phyloP scores from a whole-genome alignment of 441 rosid species.

The Theobroma grandiflorum region DNA sequence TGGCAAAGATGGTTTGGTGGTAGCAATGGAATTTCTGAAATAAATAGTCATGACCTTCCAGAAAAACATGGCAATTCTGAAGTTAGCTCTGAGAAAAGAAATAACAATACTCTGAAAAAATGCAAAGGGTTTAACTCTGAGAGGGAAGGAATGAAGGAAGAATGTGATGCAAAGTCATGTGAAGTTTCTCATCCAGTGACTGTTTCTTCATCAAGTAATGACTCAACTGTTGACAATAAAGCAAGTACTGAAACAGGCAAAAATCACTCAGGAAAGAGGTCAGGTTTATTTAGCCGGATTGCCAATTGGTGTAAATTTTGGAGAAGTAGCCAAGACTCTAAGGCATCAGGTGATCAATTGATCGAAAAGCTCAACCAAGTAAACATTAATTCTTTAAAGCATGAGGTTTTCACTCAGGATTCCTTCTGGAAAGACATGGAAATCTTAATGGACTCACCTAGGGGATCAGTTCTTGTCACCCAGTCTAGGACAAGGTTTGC shows the following conservation, averaged over 20 bases:
- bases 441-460: conserved; percentile 56
- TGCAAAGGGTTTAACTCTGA: conserved; percentile 26
- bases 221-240: conserved; percentile 36
- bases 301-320: conserved; percentile 45
- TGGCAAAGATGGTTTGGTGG: conserved; percentile 54
- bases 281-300: conserved; percentile 44
- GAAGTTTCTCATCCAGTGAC: conserved; percentile 27
- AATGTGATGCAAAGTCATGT: background rate
- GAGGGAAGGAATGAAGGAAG: conserved; percentile 20
- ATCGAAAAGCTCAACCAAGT: conserved; percentile 34
- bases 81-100: conserved; percentile 33
- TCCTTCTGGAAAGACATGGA: conserved; percentile 69
- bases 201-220: conserved; percentile 29
- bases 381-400: conserved; percentile 32
- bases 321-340: conserved; percentile 36
- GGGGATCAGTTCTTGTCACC: conserved; percentile 55
- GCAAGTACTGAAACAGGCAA: conserved; percentile 25
- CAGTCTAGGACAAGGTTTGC: conserved; percentile 75
- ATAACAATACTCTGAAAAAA: conserved; percentile 26
- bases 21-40: conserved; percentile 29
- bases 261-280: conserved; percentile 31
- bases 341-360: conserved; percentile 38
- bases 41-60: conserved; percentile 21
- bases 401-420: conserved; percentile 47
- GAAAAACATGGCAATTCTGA: conserved; percentile 25